phyloP scores from a whole-genome alignment of 116 monocot genomes.

The Iris pallida region DNA sequence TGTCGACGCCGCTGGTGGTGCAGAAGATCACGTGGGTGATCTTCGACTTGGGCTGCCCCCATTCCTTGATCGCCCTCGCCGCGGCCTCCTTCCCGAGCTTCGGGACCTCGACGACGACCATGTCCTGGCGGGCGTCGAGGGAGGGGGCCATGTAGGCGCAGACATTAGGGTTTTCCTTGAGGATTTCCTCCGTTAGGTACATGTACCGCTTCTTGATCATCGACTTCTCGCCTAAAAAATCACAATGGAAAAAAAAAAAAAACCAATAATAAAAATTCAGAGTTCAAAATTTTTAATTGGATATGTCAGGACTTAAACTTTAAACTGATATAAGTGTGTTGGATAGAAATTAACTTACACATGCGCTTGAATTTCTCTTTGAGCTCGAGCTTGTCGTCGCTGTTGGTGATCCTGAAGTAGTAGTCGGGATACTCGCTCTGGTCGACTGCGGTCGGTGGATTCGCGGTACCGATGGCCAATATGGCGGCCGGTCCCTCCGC shows the following conservation, averaged over 20 bases:
- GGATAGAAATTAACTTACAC: not conserved
- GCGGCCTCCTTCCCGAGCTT: constrained; percentile 16
- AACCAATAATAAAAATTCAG: no score
- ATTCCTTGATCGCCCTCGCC: constrained; percentile 11
- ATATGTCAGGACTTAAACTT: no score
- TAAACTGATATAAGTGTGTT: no score
- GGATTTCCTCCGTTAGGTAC: not conserved
- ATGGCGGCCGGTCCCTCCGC: not conserved
- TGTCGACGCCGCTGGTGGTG: constrained; percentile 25
- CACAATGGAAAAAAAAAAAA: no score
- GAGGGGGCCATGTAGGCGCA: constrained; percentile 10
- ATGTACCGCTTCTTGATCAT: constrained; percentile 13
- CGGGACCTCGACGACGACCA: constrained; percentile 18
- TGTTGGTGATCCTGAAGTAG: constrained; percentile 5
- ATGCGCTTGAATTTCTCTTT: constrained; percentile 3
- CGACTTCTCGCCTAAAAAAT: constrained; percentile 8
- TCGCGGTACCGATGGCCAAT: not conserved
- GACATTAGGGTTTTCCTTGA: constrained; percentile 11
- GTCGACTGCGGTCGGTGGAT: not conserved
- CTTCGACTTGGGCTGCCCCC: constrained; percentile 12
- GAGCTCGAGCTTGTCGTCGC: not conserved
- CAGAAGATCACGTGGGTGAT: constrained; percentile 22
- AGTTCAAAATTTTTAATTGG: no score
- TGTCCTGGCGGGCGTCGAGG: constrained; percentile 16
- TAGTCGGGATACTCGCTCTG: not conserved